Percentiles rank a stretch among this genome's conserved stretches.
Conservation (phyloP, 306 rosid genomes). For the Ochetophila trinervis region DNA sequence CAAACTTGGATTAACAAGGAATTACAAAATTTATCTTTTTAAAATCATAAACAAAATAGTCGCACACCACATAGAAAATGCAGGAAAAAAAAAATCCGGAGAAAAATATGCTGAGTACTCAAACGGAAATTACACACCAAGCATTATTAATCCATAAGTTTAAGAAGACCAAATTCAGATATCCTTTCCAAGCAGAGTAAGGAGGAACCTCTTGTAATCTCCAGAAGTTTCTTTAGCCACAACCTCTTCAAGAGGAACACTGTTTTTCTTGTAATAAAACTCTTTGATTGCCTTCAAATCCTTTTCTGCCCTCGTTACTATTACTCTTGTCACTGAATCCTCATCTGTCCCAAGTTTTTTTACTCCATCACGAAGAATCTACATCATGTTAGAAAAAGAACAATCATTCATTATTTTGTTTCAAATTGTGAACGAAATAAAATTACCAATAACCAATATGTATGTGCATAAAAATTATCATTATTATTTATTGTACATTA, state of each 20-base stretch:
- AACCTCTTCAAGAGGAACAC: conserved; percentile 60
- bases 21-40: too few species aligned
- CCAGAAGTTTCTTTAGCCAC: conserved; percentile 67
- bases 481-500: too few species aligned
- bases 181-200: conserved; percentile 61
- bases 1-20: too few species aligned
- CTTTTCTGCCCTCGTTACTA: conserved; percentile 80
- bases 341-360: conserved; percentile 62
- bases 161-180: conserved; percentile 7
- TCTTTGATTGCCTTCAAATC: conserved; percentile 63
- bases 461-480: not conserved
- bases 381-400: conserved; percentile 16
- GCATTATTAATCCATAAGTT: too few species aligned
- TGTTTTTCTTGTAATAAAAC: conserved; percentile 73
- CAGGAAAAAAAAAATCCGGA: too few species aligned
- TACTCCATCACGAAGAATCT: conserved; percentile 51
- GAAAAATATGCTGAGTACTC: too few species aligned
- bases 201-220: conserved; percentile 67
- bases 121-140: too few species aligned
- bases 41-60: too few species aligned
- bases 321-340: conserved; percentile 70
- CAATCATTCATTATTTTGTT: not conserved
- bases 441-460: not conserved
- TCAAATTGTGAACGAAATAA: not conserved
- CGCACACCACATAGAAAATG: too few species aligned